A percentile compares a stretch with the other conserved stretches of the same genome.
phyloP scores from a whole-genome alignment of 177 flowering plant species.

The Vitis hybrid region DNA sequence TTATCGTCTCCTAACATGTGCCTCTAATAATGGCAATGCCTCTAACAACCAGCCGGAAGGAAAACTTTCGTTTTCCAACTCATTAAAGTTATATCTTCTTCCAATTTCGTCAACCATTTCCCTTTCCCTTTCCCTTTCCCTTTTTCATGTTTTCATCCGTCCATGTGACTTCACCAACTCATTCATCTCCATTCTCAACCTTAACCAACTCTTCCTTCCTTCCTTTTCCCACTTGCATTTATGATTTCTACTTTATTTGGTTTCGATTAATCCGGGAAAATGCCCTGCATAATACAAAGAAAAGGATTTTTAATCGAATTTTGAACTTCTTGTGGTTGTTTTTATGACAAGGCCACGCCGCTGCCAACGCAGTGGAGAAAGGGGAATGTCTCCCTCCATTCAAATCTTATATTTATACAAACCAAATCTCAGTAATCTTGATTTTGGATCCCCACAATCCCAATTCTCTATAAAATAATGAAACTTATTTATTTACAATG shows the following conservation, averaged over 20 bases:
- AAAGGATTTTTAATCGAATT: background rate
- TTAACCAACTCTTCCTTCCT: background rate
- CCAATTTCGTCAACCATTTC: too few species aligned
- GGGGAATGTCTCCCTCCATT: constrained; percentile 7
- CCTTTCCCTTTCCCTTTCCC: too few species aligned
- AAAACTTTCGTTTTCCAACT: constrained; percentile 17
- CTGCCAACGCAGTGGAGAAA: constrained; percentile 9
- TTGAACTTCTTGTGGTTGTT: background rate
- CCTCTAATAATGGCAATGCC: constrained; percentile 31
- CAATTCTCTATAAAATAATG: too few species aligned
- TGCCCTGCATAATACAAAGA: background rate
- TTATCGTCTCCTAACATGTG: constrained; percentile 32
- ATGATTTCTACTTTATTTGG: background rate
- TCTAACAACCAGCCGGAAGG: constrained; percentile 28
- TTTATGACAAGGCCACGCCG: constrained; percentile 7
- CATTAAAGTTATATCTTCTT: background rate
- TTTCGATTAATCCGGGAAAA: background rate
- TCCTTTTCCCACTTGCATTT: background rate
- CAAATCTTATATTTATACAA: constrained; percentile 1
- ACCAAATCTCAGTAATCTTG: constrained; percentile 21
- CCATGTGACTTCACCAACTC: constrained; percentile 20
- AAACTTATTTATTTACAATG: too few species aligned
- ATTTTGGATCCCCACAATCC: background rate
- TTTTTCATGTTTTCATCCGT: background rate
- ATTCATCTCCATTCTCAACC: background rate